Base-by-base conservation (phyloP, 768 basidiomycete genomes). In the Phylloporus sp. region DNA sequence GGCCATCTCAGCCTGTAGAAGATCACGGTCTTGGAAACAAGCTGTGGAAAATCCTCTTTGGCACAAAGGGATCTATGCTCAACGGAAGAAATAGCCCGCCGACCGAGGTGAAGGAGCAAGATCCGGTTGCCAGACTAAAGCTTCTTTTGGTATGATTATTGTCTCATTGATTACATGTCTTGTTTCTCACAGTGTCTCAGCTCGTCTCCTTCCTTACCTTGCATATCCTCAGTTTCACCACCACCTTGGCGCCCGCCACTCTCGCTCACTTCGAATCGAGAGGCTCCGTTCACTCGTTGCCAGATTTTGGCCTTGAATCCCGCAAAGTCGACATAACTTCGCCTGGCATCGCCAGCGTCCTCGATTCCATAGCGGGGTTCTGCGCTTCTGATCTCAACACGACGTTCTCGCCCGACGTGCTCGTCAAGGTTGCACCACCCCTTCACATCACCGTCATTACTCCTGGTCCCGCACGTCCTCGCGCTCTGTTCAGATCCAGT, bases 181-280 rank as follows among this genome's bases (percentile, higher is more conserved):
- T 48, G 39, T 24, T 23, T 5, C 44, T 53, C 42, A 53, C 31
- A 41, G 10, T 41, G 13, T 32, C 36, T 48, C 56, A 86, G 84
- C 91, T 99, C 59, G 85, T 85, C 16, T 86, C 94, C 4, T 99
- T 98, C 80, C 77, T 95, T 57, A 84, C 84, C 0, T 73, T 99
- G 3, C 97, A 99, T 59, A 81, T 94, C 49, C 80, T 97, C 55
- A 98, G 97, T 75, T 81, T 98, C 52, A 88, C 86, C 67, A 89
- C 95, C 0, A 94, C 97, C 0, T 80, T 99, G 44, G 87, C 94
- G 0, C 79, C 84, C 28, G 75, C 78, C n/a, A 67, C 81, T 51
- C 58, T 81, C 69, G 59, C 77, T 58, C 70, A 78, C 52, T 70
- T 75, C 63, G 73, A 70, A 58, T 63, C 52, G 9, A 66, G 53